Evolutionary conservation across 2,329 filamentous ascomycete genomes (phyloP).

Genomic region (Fusarium sp.): DNA sequence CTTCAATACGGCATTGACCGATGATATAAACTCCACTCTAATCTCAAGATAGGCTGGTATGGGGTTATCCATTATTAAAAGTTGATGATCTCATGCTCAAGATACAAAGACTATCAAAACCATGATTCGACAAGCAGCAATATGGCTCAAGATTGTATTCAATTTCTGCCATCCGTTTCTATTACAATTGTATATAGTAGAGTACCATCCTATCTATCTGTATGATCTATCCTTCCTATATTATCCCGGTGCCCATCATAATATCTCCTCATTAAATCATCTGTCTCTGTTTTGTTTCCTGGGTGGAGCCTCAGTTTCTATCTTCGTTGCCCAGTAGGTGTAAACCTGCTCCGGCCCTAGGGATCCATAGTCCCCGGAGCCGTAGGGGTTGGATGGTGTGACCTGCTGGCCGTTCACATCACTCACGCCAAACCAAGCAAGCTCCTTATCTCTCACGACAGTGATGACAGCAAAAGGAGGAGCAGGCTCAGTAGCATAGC

Average conservation of each 20-base stretch:
- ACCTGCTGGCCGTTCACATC: slow-evolving; percentile 32
- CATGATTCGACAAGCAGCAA: not conserved
- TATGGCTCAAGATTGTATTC: not conserved
- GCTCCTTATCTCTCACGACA: slow-evolving; percentile 23
- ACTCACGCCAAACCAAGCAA: slow-evolving; percentile 35
- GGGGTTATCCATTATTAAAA: not conserved
- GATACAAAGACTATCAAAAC: not conserved
- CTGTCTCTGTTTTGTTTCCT: not conserved
- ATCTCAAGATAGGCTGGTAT: not conserved
- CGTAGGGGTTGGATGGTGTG: slow-evolving; percentile 21
- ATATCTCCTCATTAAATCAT: not conserved
- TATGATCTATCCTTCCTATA: not conserved
- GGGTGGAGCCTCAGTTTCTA: no score
- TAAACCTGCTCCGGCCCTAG: slow-evolving; percentile 33
- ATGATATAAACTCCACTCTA: not conserved
- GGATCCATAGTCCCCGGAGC: slow-evolving; percentile 21
- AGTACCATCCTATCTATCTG: not conserved
- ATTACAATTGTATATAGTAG: not conserved
- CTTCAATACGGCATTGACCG: no score
- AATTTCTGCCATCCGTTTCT: not conserved
- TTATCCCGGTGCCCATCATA: not conserved
- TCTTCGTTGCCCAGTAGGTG: slow-evolving; percentile 11
- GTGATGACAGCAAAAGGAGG: slow-evolving; percentile 34
- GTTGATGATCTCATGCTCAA: not conserved
- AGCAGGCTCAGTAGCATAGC: slow-evolving; percentile 27